Evolutionary conservation across 2,329 filamentous ascomycete genomes (phyloP).

Genomic region (Thielaviopsis punctulata): DNA sequence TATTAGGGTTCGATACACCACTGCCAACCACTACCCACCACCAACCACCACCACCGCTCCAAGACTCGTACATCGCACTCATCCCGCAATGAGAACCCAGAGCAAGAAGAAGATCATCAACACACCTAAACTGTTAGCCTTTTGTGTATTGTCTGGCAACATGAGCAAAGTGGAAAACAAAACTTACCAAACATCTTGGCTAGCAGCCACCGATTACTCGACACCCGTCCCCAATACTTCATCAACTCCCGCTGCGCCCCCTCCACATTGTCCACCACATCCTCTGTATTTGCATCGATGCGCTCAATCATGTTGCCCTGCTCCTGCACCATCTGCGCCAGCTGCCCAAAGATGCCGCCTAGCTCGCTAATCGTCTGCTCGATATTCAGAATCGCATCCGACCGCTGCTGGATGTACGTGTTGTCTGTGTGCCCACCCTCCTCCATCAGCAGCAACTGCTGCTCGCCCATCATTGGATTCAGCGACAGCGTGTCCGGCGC

Average conservation of each 20-base stretch:
- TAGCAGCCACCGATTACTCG: constrained; percentile 87
- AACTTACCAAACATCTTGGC: constrained; percentile 44
- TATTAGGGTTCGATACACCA: background rate
- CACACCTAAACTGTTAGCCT: constrained; percentile 35
- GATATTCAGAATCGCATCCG: constrained; percentile 91
- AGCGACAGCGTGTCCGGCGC: constrained; percentile 62
- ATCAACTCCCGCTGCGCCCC: constrained; percentile 87
- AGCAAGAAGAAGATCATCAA: constrained; percentile 85
- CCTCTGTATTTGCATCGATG: constrained; percentile 93
- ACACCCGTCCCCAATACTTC: constrained; percentile 92
- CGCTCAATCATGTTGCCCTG: constrained; percentile 96
- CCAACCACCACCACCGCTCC: too few relatives aligned
- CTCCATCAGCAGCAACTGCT: constrained; percentile 82
- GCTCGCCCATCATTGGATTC: constrained; percentile 58
- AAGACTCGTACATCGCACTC: too few relatives aligned
- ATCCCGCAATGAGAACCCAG: constrained; percentile 51
- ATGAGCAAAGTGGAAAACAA: background rate
- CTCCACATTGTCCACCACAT: constrained; percentile 96
- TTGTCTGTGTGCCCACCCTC: constrained; percentile 79
- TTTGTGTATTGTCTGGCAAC: background rate
- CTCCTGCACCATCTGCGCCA: constrained; percentile 92
- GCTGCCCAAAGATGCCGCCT: constrained; percentile 77
- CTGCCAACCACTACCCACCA: too few relatives aligned
- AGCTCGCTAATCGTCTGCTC: constrained; percentile 89
- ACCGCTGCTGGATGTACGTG: constrained; percentile 79